phyloP scores from a whole-genome alignment of 2,329 filamentous ascomycete genomes.

The Aspergillus aculeatinus region DNA sequence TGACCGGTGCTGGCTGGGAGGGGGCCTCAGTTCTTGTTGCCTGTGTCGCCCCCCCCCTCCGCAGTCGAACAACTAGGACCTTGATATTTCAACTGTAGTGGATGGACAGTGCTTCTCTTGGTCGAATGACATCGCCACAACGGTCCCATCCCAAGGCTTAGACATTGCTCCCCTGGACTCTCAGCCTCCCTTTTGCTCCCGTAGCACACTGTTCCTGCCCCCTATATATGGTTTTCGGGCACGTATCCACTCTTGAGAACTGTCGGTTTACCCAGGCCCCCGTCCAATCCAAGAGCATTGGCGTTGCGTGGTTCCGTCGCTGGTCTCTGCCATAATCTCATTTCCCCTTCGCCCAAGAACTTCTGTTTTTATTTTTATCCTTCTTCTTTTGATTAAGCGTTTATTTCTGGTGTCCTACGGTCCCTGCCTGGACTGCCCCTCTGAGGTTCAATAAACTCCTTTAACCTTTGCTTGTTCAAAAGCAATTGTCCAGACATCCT shows the following conservation, averaged over 20 bases:
- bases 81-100: neutral
- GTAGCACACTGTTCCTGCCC: neutral
- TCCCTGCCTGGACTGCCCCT: slow-evolving; percentile 5
- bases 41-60: neutral
- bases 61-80: neutral
- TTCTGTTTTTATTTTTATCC: slow-evolving; percentile 10
- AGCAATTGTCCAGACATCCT: neutral
- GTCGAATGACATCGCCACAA: slow-evolving; percentile 2
- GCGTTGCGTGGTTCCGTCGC: slow-evolving; percentile 6
- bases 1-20: neutral
- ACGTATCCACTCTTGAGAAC: slow-evolving; percentile 2
- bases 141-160: slow-evolving; percentile 5
- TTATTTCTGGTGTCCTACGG: slow-evolving; percentile 3
- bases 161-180: neutral
- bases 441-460: neutral
- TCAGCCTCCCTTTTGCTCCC: neutral
- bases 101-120: neutral
- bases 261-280: slow-evolving; percentile 6
- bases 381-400: slow-evolving; percentile 1
- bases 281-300: slow-evolving; percentile 1
- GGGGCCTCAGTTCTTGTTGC: neutral
- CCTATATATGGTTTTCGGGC: slow-evolving; percentile 8
- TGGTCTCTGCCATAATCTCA: neutral
- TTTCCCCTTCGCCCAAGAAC: slow-evolving; percentile 4
- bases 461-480: neutral